phyloP scores from a whole-genome alignment of 1,284 basidiomycete genomes.

The Moesziomyces globuligerus region DNA sequence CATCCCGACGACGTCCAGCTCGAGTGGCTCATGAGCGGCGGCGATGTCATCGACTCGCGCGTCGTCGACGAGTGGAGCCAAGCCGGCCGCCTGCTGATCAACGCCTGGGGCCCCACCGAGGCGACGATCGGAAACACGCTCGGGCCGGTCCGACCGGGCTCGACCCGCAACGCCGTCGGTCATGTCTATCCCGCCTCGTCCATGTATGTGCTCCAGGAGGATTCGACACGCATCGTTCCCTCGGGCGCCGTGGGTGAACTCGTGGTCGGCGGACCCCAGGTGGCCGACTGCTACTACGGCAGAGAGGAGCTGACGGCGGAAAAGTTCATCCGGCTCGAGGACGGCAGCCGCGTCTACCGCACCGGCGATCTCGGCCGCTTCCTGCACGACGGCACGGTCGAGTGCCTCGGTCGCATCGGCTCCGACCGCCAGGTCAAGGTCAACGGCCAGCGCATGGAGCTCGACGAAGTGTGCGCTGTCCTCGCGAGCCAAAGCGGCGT shows the following conservation, averaged over 20 bases:
- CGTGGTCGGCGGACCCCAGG: slow-evolving; percentile 62
- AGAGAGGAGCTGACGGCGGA: slow-evolving; percentile 55
- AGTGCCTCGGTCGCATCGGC: slow-evolving; percentile 61
- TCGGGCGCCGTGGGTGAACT: slow-evolving; percentile 61
- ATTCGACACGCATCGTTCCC: slow-evolving; percentile 27
- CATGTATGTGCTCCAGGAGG: slow-evolving; percentile 50
- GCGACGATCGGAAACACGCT: slow-evolving; percentile 66
- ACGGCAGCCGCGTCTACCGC: slow-evolving; percentile 60
- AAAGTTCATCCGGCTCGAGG: slow-evolving; percentile 51
- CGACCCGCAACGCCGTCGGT: slow-evolving; percentile 58
- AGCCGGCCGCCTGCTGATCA: slow-evolving; percentile 56
- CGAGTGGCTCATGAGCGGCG: slow-evolving; percentile 67
- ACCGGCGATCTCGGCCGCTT: slow-evolving; percentile 66
- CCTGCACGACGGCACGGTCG: slow-evolving; percentile 55
- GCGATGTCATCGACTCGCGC: slow-evolving; percentile 62
- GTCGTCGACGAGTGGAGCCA: slow-evolving; percentile 61
- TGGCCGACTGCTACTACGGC: slow-evolving; percentile 63
- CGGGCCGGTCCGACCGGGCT: slow-evolving; percentile 47
- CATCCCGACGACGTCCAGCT: slow-evolving; percentile 55
- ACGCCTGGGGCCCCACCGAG: slow-evolving; percentile 66
- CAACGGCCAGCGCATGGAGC: slow-evolving; percentile 66
- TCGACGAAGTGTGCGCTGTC: slow-evolving; percentile 62
- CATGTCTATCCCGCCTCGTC: slow-evolving; percentile 52
- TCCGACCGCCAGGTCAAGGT: slow-evolving; percentile 64
- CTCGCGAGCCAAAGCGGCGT: slow-evolving; percentile 38